Evolutionary conservation across 768 basidiomycete species (phyloP).

Genomic region (Leccinum ochraceum): DNA sequence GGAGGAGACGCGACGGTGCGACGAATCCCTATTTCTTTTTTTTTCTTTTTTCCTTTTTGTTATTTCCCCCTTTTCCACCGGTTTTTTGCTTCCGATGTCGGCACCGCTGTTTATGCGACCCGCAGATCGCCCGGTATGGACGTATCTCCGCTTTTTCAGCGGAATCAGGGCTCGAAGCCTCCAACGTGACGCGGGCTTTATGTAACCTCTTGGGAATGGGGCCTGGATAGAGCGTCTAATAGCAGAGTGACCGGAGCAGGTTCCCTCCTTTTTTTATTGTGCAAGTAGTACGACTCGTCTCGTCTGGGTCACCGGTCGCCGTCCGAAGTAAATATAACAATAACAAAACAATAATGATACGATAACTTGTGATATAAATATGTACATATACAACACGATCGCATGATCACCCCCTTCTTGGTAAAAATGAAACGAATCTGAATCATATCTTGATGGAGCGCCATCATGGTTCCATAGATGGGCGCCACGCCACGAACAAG

Average conservation of each 20-base stretch:
- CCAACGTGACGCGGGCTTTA: not conserved
- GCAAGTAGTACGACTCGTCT: not conserved
- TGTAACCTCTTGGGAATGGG: slow-evolving; percentile 1
- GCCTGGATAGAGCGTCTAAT: not conserved
- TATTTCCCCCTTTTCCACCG: not conserved
- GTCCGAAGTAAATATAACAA: not conserved
- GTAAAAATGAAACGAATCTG: not conserved
- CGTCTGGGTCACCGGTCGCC: not conserved
- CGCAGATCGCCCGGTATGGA: not conserved
- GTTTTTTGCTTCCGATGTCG: slow-evolving; percentile 11
- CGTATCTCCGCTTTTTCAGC: not conserved
- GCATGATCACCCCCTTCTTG: not conserved
- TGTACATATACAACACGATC: not conserved
- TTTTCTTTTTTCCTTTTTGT: not conserved
- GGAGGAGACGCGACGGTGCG: not conserved
- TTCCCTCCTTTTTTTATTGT: not conserved
- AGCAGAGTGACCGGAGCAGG: not conserved
- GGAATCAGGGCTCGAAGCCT: not conserved
- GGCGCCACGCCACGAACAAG: not conserved
- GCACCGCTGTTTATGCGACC: slow-evolving; percentile 21
- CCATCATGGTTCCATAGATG: not conserved
- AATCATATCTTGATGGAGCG: not conserved
- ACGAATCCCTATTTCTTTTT: not conserved
- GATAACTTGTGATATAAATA: not conserved
- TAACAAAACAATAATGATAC: no score